Evolutionary conservation across 192 early-diverging fungal genomes (phyloP), one percentile per base, ranked within the genome.

Genomic region (Linnemannia hyalina): DNA sequence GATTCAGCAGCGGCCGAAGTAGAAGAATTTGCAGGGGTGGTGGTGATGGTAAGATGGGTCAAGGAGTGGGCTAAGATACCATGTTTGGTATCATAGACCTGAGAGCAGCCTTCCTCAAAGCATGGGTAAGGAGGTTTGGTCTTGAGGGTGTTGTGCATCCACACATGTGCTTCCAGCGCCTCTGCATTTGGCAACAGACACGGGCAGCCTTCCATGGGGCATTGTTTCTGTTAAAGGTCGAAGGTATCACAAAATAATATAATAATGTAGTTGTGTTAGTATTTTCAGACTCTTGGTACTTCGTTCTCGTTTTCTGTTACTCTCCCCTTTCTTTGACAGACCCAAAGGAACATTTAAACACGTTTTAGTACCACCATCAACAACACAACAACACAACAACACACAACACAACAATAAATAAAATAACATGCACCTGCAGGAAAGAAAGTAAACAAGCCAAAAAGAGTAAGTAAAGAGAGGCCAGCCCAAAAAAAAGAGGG

Each of bases 111-210:
- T 11, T 86, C 84, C 68, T 86, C 84, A 47, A 86, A 86, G 52
- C 84, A 86, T 18, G 84, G 84, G 60, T 86, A 86, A n/a, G 84
- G 84, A 13, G 84, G 84, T 38, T 68, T 76, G 23, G 79, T 86
- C 80, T 80, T 86, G 44, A 86, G 72, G 4, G 84, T 86, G 42
- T 86, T 81, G 42, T 86, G 84, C 84, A 86, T 86, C 70, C 75
- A 86, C 23, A 86, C 57, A 77, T 86, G 84, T 57, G 78, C 84
- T 3, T 86, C 79, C 47, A 86, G 35, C 26, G 78, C 79, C 32
- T 77, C 75, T 6, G 74, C 60, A n/a, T 80, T 77, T 9, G 84
- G 79, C 57, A 86, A n/a, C 60, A 86, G 38, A 70, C 78, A 81
- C 9, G 60, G 36, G 44, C 84, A 86, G 23, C 75, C 84, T 38